These are phyloP conservation scores for Podospora pseudocomata DNA, from an alignment of 495 filamentous ascomycete genomes.

Conservation along the genomic window DNA sequence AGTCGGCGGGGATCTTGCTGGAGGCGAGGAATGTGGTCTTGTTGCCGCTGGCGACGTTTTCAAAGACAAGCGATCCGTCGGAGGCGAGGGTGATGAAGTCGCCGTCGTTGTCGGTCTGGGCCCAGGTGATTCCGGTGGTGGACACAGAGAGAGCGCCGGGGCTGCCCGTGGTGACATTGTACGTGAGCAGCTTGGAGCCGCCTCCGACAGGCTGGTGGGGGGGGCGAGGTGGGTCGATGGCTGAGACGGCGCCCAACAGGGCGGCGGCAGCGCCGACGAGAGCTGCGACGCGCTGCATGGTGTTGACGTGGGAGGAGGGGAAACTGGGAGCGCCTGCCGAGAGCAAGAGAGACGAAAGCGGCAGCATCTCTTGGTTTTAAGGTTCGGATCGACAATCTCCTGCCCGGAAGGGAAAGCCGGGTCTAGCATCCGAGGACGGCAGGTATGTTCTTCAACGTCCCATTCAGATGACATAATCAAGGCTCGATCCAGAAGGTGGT, in stretches of 20 bases:
- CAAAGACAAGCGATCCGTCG: constrained; percentile 45
- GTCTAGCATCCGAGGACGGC: constrained; percentile 15
- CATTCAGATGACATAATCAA: constrained; percentile 7
- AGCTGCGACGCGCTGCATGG: constrained; percentile 20
- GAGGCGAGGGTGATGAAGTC: constrained; percentile 47
- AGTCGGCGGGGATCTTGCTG: constrained; percentile 32
- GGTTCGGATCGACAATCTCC: constrained; percentile 5
- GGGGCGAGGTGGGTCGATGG: constrained; percentile 39
- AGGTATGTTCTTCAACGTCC: constrained; percentile 11
- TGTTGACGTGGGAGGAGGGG: background rate
- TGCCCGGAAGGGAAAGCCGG: constrained; percentile 16
- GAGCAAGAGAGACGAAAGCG: background rate
- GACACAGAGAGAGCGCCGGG: constrained; percentile 29
- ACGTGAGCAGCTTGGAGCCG: constrained; percentile 41
- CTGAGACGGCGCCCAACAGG: constrained; percentile 14
- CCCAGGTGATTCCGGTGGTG: constrained; percentile 45
- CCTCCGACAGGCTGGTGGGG: constrained; percentile 37
- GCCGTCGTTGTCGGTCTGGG: constrained; percentile 39
- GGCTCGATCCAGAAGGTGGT: constrained; percentile 16
- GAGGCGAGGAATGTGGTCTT: constrained; percentile 45
- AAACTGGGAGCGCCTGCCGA: background rate
- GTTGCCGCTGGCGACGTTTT: constrained; percentile 48
- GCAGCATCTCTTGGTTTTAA: background rate
- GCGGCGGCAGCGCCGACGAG: constrained; percentile 17
- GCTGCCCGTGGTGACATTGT: constrained; percentile 40